phyloP scores from a whole-genome alignment of 2,329 filamentous ascomycete species.

The Colletotrichum sp. region DNA sequence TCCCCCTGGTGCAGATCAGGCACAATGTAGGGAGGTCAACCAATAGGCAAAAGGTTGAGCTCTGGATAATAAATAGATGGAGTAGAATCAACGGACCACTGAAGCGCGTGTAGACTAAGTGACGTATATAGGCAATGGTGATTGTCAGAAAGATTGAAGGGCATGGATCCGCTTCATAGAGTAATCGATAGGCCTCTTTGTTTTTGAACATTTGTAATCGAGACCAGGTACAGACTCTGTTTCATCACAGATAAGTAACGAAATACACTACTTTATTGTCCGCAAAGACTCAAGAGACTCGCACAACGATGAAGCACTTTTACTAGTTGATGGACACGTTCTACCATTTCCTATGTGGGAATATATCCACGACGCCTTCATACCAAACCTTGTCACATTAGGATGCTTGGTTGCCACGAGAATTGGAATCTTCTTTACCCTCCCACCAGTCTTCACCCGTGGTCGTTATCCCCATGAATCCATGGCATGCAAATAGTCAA shows the following conservation, averaged over 20 bases:
- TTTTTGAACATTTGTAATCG: not conserved
- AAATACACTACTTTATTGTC: not conserved
- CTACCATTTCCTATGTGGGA: too few species aligned
- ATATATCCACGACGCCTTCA: too few species aligned
- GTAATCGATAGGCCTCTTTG: not conserved
- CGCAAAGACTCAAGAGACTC: not conserved
- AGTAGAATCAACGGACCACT: not conserved
- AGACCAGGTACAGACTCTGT: not conserved
- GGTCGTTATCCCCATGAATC: not conserved
- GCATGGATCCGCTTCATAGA: rapidly evolving
- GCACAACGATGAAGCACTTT: not conserved
- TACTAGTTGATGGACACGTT: too few species aligned
- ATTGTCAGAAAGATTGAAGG: not conserved
- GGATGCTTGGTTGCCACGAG: not conserved
- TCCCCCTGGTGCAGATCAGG: not conserved
- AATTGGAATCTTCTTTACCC: not conserved
- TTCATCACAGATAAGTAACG: not conserved
- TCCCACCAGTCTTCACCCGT: too few species aligned
- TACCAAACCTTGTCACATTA: not conserved
- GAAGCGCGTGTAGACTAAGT: not conserved
- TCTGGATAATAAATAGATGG: not conserved
- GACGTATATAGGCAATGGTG: not conserved
- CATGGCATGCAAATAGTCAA: rapidly evolving
- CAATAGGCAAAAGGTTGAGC: not conserved
- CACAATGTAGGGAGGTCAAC: not conserved